A percentile compares a stretch with the other conserved stretches of the same genome.
These are phyloP conservation scores for Globisporangium ultimum DNA, from an alignment of 352 stramenopile genomes.

Conservation along the genomic window DNA sequence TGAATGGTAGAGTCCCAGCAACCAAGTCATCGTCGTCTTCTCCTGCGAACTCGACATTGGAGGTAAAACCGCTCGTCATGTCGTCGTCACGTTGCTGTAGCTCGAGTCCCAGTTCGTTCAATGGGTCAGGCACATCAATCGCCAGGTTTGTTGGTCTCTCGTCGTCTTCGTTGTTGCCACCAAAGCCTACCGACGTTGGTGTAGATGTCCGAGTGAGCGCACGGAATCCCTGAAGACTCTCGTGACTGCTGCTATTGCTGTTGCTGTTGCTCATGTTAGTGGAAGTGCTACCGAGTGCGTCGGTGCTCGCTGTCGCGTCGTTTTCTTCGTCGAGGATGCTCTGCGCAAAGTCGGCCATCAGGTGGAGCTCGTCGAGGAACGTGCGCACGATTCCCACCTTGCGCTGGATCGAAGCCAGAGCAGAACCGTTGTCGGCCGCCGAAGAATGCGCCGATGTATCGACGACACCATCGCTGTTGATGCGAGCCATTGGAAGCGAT, in stretches of 20 bases:
- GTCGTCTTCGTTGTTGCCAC: background rate
- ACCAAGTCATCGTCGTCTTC: background rate
- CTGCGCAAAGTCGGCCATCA: constrained; percentile 59
- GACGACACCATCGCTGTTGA: too few species aligned
- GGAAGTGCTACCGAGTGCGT: background rate
- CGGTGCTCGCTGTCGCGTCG: constrained; percentile 10
- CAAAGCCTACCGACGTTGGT: constrained; percentile 1
- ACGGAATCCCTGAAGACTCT: constrained; percentile 29
- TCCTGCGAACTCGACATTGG: background rate
- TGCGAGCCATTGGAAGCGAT: background rate
- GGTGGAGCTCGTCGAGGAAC: constrained; percentile 59
- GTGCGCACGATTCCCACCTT: constrained; percentile 33
- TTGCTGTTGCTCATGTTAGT: background rate
- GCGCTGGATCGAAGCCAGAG: constrained; percentile 14
- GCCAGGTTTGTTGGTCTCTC: background rate
- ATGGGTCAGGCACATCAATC: constrained; percentile 1
- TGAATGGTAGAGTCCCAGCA: background rate
- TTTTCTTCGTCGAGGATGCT: constrained; percentile 52
- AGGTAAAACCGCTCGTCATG: background rate
- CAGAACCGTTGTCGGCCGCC: background rate
- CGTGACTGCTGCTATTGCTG: constrained; percentile 46
- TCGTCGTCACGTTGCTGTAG: constrained; percentile 11
- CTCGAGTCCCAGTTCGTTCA: constrained; percentile 18
- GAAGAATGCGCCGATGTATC: too few species aligned
- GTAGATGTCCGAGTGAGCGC: constrained; percentile 33